Evolutionary conservation across 1,139 yeast species (phyloP).

Genomic region (Saccharomyces hybrid): DNA sequence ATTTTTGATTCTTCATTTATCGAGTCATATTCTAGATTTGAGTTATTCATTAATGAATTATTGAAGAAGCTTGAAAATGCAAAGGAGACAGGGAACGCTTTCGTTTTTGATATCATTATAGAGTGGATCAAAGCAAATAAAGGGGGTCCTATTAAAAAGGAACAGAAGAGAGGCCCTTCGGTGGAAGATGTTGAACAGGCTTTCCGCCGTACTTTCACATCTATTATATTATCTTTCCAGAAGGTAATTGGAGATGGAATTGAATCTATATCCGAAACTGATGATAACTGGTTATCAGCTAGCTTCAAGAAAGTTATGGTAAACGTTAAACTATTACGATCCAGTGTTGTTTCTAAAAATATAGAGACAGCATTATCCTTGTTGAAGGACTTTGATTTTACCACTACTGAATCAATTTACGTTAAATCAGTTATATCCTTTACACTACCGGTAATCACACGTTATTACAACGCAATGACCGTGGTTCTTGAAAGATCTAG

Average conservation of each 20-base stretch:
- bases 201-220: slow-evolving; percentile 48
- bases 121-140: slow-evolving; percentile 26
- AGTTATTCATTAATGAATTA: slow-evolving; percentile 18
- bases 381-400: slow-evolving; percentile 33
- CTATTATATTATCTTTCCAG: slow-evolving; percentile 64
- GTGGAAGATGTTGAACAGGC: slow-evolving; percentile 40
- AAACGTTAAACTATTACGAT: slow-evolving; percentile 36
- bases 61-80: slow-evolving; percentile 25
- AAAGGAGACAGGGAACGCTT: slow-evolving; percentile 33
- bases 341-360: slow-evolving; percentile 25
- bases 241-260: slow-evolving; percentile 37
- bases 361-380: slow-evolving; percentile 32
- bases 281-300: slow-evolving; percentile 55
- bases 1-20: slow-evolving; percentile 15
- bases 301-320: slow-evolving; percentile 40
- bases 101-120: slow-evolving; percentile 44
- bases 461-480: slow-evolving; percentile 42
- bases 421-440: slow-evolving; percentile 42
- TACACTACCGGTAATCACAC: slow-evolving; percentile 49
- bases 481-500: slow-evolving; percentile 39
- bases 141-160: neutral
- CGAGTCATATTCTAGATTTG: slow-evolving; percentile 24
- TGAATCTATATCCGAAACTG: slow-evolving; percentile 39
- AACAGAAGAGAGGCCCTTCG: slow-evolving; percentile 9
- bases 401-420: slow-evolving; percentile 28